Conservation (phyloP, 352 stramenopile species). For the Phytophthora constricta region DNA sequence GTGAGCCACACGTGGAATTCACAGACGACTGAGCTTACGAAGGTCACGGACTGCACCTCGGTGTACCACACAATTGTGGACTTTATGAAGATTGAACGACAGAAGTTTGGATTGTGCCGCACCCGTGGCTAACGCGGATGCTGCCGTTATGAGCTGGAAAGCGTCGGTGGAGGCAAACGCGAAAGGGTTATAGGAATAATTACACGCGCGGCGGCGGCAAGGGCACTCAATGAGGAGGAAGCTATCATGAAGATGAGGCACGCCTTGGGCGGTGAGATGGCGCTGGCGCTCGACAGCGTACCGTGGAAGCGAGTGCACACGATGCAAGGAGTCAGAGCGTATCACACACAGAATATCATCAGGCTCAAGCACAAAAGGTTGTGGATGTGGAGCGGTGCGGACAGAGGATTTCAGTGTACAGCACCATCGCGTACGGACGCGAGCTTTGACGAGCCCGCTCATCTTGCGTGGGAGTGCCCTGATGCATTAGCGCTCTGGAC, state of each 20-base stretch:
- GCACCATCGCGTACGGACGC: too few species aligned
- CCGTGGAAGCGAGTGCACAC: not conserved
- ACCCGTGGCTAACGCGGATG: conserved; percentile 3
- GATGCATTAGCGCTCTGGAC: not conserved
- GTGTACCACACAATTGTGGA: not conserved
- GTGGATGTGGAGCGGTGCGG: not conserved
- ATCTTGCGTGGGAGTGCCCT: not conserved
- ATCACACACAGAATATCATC: conserved; percentile 7
- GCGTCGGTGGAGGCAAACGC: conserved; percentile 1
- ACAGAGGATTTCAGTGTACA: too few species aligned
- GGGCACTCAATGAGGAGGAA: too few species aligned
- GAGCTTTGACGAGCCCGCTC: not conserved
- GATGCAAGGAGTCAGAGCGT: conserved; percentile 17
- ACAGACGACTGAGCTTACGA: not conserved
- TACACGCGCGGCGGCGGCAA: not conserved
- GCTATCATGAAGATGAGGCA: too few species aligned
- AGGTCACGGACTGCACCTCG: not conserved
- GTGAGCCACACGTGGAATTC: not conserved
- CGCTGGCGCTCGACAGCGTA: not conserved
- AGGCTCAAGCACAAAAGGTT: not conserved
- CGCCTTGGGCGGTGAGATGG: too few species aligned
- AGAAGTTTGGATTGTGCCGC: not conserved
- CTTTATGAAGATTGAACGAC: not conserved
- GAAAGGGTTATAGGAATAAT: conserved; percentile 1
- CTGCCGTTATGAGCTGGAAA: conserved; percentile 1